Percentiles rank a stretch among this genome's conserved stretches.
Conservation (phyloP, 31 red algal species). For the Asparagopsis taxiformis region DNA sequence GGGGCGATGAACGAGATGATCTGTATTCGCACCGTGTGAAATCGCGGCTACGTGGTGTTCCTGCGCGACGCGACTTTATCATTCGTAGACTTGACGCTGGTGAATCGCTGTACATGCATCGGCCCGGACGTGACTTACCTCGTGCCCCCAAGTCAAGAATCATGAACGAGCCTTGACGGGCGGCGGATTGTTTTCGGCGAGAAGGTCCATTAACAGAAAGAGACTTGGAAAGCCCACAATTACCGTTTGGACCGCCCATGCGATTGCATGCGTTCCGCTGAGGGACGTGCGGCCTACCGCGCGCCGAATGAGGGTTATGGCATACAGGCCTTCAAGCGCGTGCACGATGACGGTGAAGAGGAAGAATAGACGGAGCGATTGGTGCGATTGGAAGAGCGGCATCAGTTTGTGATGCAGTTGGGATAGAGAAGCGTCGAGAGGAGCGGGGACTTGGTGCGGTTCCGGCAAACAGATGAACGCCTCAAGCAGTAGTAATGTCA, state of each 20-base stretch:
- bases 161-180: neutral
- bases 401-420: too few species aligned
- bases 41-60: neutral
- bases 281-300: neutral
- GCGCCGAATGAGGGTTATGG: neutral
- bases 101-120: neutral
- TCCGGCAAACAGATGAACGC: neutral
- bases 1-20: neutral
- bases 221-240: slow-evolving; percentile 8
- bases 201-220: slow-evolving; percentile 13
- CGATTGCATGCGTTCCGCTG: neutral
- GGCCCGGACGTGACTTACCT: neutral
- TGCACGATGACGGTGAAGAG: slow-evolving; percentile 13
- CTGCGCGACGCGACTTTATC: neutral
- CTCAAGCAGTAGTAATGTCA: neutral
- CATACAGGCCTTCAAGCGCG: slow-evolving; percentile 4
- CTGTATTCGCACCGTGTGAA: neutral
- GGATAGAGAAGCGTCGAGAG: too few species aligned
- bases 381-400: neutral
- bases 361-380: neutral
- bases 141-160: neutral
- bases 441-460: too few species aligned
- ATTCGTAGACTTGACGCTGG: slow-evolving; percentile 2
- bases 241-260: slow-evolving; percentile 5
- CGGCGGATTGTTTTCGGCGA: neutral